A percentile compares a stretch with the other conserved stretches of the same genome.
These are phyloP conservation scores for Neltuma alba DNA, from an alignment of 306 rosid species.

Conservation along the genomic window DNA sequence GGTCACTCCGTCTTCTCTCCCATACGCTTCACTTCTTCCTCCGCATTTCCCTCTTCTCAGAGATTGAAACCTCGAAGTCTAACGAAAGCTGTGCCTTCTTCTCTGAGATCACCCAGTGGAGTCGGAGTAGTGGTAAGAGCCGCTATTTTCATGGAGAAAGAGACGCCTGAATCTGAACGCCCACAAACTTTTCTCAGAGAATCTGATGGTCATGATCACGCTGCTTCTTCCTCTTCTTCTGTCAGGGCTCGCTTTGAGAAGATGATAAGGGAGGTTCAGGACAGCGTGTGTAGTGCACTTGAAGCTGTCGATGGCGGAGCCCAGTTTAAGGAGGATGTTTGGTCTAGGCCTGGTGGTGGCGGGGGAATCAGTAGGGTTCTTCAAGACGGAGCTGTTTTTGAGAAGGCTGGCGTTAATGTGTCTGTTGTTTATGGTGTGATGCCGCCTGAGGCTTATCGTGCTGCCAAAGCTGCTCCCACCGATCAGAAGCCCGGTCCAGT, in stretches of 20 bases:
- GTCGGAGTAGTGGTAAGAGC: conserved; percentile 15
- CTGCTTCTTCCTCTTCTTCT: conserved; percentile 51
- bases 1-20: conserved; percentile 38
- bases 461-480: conserved; percentile 64
- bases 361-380: conserved; percentile 98
- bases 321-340: conserved; percentile 84
- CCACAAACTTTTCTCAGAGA: conserved; percentile 82
- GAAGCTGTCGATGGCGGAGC: conserved; percentile 83
- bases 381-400: conserved; percentile 92
- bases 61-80: neutral
- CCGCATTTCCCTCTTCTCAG: conserved; percentile 11
- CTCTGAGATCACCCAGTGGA: conserved; percentile 9
- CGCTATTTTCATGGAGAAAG: conserved; percentile 77
- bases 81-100: neutral
- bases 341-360: conserved; percentile 99
- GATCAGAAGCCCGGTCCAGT: conserved; percentile 86
- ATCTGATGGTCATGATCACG: conserved; percentile 39
- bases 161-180: conserved; percentile 71
- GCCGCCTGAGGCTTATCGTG: conserved; percentile 99
- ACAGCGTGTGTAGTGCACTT: conserved; percentile 74
- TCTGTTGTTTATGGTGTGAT: conserved; percentile 93
- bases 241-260: conserved; percentile 89
- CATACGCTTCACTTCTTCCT: conserved; percentile 14
- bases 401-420: conserved; percentile 98
- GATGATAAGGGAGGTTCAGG: conserved; percentile 96